Base-by-base conservation (phyloP, 148 eudicot genomes). In the Fallopia convolvulus region DNA sequence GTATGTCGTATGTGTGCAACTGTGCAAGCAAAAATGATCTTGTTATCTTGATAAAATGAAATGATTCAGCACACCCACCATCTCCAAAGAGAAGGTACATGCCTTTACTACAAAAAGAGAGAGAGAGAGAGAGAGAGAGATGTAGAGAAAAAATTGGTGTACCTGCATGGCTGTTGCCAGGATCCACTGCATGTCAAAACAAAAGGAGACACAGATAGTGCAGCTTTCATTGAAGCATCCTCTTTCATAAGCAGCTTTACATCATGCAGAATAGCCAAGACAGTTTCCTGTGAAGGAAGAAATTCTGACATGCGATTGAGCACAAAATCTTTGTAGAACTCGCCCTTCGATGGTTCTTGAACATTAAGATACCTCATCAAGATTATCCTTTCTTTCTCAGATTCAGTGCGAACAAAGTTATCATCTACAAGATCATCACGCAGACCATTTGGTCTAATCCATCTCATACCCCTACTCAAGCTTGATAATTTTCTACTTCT, bases 91-190 rank as follows among this genome's bases (percentile, higher is more conserved):
- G 15, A 63, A 63, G 72, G 72, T 68, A 68, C 72, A 61, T 30
- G 39, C 72, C 44, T 66, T 61, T 33, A 36, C 72, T 26, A 26
- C 30, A 26, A 26, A 26, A 26, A 68, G 46, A 68, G 17, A 2
- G 36, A 68, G 39, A 39, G 6, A 18, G 36, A 68, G 39, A 39
- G 6, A 18, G 39, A 46, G 5, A 72, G 41, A 50, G 61, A 30
- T n/a, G 61, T 49, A 46, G 12, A 72, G 11, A 26, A 26, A 21
- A 26, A 26, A 21, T 17, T 26, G 32, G 79, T 84, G 70, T 76
- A 95, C 99, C 99, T 89, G 79, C 83, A 87, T 65, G 99, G 99
- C 84, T 93, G 94, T 82, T 82, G 89, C 97, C 97, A 95, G 46
- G 86, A 75, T 82, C 97, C 97, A 80, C 84, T 82, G 82, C 87